phyloP scores from a whole-genome alignment of 768 basidiomycete species.

The Multifurca ochricompacta region DNA sequence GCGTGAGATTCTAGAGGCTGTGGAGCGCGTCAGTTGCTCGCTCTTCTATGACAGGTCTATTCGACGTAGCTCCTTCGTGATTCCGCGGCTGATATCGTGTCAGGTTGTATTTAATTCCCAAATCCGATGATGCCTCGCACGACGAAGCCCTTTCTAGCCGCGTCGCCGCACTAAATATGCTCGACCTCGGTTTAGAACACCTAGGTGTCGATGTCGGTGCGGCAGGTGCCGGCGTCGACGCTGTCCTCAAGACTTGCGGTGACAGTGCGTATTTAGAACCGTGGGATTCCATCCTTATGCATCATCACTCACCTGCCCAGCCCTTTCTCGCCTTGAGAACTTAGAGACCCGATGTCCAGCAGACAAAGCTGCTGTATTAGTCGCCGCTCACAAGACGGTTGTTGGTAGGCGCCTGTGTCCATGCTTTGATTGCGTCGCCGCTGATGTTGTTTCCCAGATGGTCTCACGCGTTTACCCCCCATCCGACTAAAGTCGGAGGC shows the following conservation, averaged over 20 bases:
- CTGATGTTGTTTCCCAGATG: slow-evolving; percentile 40
- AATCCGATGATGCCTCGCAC: slow-evolving; percentile 73
- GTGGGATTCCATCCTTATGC: neutral
- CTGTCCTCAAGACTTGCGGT: slow-evolving; percentile 67
- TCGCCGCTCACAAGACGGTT: slow-evolving; percentile 77
- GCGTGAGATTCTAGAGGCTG: slow-evolving; percentile 55
- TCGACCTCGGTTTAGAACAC: slow-evolving; percentile 83
- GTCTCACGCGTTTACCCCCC: slow-evolving; percentile 64
- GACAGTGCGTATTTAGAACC: slow-evolving; percentile 41
- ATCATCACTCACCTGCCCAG: slow-evolving; percentile 29
- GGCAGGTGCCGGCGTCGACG: slow-evolving; percentile 43
- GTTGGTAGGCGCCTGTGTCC: slow-evolving; percentile 52
- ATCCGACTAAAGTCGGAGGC: slow-evolving; percentile 65
- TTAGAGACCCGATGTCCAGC: slow-evolving; percentile 48
- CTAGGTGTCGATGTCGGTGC: slow-evolving; percentile 74
- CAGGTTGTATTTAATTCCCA: slow-evolving; percentile 72
- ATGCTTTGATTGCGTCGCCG: neutral
- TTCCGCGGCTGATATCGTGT: slow-evolving; percentile 4
- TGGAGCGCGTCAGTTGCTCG: slow-evolving; percentile 65
- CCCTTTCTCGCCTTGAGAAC: slow-evolving; percentile 44
- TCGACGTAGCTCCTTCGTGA: neutral
- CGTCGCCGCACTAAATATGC: slow-evolving; percentile 84
- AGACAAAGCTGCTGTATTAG: slow-evolving; percentile 74
- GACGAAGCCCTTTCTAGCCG: slow-evolving; percentile 86
- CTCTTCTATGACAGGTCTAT: slow-evolving; percentile 80